Evolutionary conservation across 2,329 filamentous ascomycete genomes (phyloP).

Genomic region (Lizonia empirigonia): DNA sequence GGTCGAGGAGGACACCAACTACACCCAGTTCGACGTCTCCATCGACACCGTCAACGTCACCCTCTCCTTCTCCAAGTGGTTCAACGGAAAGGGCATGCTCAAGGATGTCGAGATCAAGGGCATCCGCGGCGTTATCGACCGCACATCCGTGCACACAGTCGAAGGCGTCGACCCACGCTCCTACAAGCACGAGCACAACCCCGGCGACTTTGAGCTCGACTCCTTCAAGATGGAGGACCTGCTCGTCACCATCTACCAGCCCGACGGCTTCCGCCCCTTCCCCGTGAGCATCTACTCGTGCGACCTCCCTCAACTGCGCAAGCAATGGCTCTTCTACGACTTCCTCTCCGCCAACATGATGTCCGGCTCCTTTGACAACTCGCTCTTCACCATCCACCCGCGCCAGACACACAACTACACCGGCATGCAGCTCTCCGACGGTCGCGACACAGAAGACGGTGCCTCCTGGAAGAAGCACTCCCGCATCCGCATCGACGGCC

Average conservation of each 20-base stretch:
- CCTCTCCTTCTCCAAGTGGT: conserved; percentile 97
- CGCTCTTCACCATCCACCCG: conserved; percentile 95
- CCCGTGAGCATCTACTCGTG: conserved; percentile 95
- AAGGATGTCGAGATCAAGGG: conserved; percentile 94
- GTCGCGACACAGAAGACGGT: conserved; percentile 65
- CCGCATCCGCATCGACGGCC: conserved; percentile 85
- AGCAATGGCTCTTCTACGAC: conserved; percentile 98
- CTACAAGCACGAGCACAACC: conserved; percentile 84
- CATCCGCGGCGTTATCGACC: conserved; percentile 88
- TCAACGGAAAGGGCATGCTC: conserved; percentile 91
- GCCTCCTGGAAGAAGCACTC: conserved; percentile 94
- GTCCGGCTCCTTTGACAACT: conserved; percentile 93
- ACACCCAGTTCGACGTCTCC: conserved; percentile 95
- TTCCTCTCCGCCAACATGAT: conserved; percentile 95
- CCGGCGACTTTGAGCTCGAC: conserved; percentile 96
- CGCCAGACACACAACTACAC: conserved; percentile 84
- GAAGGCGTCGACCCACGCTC: conserved; percentile 79
- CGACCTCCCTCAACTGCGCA: conserved; percentile 87
- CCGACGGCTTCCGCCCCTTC: conserved; percentile 89
- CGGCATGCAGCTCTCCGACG: conserved; percentile 64
- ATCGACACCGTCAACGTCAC: conserved; percentile 96
- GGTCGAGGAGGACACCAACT: conserved; percentile 85
- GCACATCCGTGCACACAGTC: conserved; percentile 78
- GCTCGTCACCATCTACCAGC: conserved; percentile 88
- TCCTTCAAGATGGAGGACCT: conserved; percentile 96